Conservation (phyloP, 148 eudicot genomes). For the Cornus kousa region DNA sequence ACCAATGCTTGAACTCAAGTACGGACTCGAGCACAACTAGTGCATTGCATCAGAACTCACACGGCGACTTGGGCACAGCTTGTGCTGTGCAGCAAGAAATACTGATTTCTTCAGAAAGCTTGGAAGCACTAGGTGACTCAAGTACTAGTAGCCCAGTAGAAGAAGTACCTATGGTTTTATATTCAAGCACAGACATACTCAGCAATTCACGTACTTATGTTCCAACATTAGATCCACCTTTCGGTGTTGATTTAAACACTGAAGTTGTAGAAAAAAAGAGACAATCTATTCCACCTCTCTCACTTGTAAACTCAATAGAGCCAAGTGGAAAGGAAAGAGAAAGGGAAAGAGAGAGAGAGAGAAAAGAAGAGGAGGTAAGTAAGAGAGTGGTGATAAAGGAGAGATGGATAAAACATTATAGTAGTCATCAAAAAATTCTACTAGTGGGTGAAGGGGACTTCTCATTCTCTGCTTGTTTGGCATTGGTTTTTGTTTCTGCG, state of each 20-base stretch:
- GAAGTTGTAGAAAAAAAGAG: not conserved
- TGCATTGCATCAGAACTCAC: not conserved
- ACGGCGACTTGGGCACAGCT: not conserved
- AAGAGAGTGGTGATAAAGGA: not conserved
- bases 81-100: not conserved
- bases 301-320: not conserved
- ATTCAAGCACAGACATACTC: not conserved
- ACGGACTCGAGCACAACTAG: not conserved
- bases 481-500: constrained; percentile 5
- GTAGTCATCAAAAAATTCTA: constrained; percentile 10
- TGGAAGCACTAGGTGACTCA: not conserved
- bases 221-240: too few relatives aligned
- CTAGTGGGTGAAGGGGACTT: constrained; percentile 25
- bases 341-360: not conserved
- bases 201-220: too few relatives aligned
- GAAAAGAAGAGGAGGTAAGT: not conserved
- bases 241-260: too few relatives aligned
- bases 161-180: not conserved
- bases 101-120: not conserved
- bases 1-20: not conserved
- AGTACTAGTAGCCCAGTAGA: not conserved
- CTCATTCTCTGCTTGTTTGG: constrained; percentile 16
- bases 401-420: constrained; percentile 14
- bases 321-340: not conserved
- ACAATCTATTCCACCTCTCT: not conserved